Conservation (phyloP, 2,329 filamentous ascomycete genomes). For the Corniculantispora saksenae region DNA sequence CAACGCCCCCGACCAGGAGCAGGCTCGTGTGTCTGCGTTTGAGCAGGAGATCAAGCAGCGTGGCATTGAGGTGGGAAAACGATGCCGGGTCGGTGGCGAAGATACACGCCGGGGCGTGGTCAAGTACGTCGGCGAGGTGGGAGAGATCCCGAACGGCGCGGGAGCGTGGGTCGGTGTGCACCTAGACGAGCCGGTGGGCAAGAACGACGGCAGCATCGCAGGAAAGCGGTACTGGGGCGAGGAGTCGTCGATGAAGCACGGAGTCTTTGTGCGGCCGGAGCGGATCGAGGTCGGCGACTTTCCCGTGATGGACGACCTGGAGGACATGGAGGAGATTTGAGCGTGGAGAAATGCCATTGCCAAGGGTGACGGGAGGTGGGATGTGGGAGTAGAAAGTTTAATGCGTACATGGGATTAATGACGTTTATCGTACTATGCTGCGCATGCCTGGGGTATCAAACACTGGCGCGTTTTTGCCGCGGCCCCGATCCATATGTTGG, state of each 20-base stretch:
- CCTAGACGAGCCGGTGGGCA: slow-evolving; percentile 78
- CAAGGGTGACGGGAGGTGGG: neutral
- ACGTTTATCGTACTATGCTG: too few relatives aligned
- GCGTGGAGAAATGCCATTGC: neutral
- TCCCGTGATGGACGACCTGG: slow-evolving; percentile 69
- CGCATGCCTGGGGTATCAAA: too few relatives aligned
- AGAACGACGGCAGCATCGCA: slow-evolving; percentile 76
- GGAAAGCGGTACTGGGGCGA: slow-evolving; percentile 69
- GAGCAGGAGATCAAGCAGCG: slow-evolving; percentile 69
- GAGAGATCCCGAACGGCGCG: slow-evolving; percentile 67
- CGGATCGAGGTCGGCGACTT: slow-evolving; percentile 76
- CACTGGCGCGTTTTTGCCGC: too few relatives aligned
- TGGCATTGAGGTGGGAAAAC: slow-evolving; percentile 63
- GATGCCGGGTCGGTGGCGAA: slow-evolving; percentile 66
- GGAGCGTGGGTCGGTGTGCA: slow-evolving; percentile 73
- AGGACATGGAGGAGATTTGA: slow-evolving; percentile 75
- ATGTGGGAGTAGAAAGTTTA: too few relatives aligned
- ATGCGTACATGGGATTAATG: too few relatives aligned
- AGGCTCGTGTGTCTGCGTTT: slow-evolving; percentile 69
- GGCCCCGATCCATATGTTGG: too few relatives aligned
- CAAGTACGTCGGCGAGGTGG: slow-evolving; percentile 71
- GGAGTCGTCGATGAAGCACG: slow-evolving; percentile 65
- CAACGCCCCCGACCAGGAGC: slow-evolving; percentile 70
- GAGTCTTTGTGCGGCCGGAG: slow-evolving; percentile 78
- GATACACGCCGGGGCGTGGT: slow-evolving; percentile 71